A percentile compares a stretch with the other conserved stretches of the same genome.
Evolutionary conservation across 2,329 filamentous ascomycete species (phyloP).

Genomic region (Parafenestella ontariensis): DNA sequence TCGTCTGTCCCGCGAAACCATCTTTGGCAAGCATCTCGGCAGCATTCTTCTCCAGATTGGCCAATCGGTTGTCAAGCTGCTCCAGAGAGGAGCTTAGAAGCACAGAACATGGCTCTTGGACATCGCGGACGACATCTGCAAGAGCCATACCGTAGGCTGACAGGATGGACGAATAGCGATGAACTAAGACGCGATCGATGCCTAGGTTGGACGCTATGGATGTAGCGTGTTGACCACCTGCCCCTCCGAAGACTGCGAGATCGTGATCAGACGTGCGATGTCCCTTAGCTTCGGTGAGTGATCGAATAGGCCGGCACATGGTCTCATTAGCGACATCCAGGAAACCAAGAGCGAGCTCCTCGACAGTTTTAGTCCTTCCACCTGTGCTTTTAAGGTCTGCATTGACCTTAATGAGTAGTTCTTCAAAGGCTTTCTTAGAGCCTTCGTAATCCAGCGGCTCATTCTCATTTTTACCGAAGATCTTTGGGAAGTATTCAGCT

Average conservation of each 20-base stretch:
- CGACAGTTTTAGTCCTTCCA: conserved; percentile 66
- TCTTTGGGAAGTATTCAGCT: conserved; percentile 88
- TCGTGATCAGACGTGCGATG: conserved; percentile 86
- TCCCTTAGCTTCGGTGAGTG: conserved; percentile 85
- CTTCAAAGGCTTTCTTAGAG: conserved; percentile 73
- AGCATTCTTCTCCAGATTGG: conserved; percentile 48
- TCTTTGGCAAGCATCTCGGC: conserved; percentile 59
- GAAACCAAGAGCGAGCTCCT: conserved; percentile 82
- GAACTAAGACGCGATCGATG: conserved; percentile 80
- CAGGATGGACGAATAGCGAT: conserved; percentile 83
- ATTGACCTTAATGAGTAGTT: conserved; percentile 77
- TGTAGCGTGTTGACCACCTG: conserved; percentile 87
- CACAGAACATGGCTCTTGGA: conserved; percentile 25
- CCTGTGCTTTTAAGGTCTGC: conserved; percentile 59
- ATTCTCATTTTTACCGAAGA: conserved; percentile 86
- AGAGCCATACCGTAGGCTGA: conserved; percentile 89
- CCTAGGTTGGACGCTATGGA: conserved; percentile 82
- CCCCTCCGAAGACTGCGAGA: conserved; percentile 86
- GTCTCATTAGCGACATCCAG: conserved; percentile 85
- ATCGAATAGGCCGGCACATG: conserved; percentile 86
- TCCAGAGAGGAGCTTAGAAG: not conserved
- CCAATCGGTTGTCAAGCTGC: not conserved
- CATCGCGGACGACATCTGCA: conserved; percentile 66
- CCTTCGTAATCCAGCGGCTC: conserved; percentile 76
- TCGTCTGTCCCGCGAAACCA: conserved; percentile 60